Percentiles rank a stretch among this genome's conserved stretches.
Conservation (phyloP, 306 rosid genomes). For the Elaeagnus macrophylla region DNA sequence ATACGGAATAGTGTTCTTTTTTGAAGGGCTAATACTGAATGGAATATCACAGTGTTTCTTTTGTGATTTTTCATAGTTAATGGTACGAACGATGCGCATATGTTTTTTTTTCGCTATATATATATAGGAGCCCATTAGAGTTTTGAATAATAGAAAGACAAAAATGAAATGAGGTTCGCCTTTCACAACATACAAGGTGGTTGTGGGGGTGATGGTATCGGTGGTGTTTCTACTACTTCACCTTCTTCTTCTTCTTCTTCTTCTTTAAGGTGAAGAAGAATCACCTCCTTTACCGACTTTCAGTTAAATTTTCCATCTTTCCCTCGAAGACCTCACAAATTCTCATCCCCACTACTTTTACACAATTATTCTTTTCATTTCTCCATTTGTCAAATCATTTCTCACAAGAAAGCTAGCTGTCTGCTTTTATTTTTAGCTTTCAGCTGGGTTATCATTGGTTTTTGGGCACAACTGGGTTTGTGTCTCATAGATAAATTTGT, state of each 20-base stretch:
- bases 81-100: no score
- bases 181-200: conserved; percentile 4
- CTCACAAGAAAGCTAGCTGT: no score
- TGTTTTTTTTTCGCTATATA: no score
- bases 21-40: no score
- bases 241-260: neutral
- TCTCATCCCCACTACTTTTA: no score
- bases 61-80: no score
- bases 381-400: no score
- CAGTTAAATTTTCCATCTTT: conserved; percentile 12
- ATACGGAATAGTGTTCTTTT: no score
- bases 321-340: neutral
- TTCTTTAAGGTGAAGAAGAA: neutral
- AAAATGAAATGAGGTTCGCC: conserved; percentile 7
- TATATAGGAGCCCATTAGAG: no score
- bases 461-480: neutral
- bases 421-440: no score
- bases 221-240: neutral
- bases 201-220: neutral
- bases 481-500: neutral
- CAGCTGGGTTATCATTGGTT: neutral
- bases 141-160: neutral
- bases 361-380: no score
- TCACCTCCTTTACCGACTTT: conserved; percentile 9
- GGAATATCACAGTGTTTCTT: no score